These are phyloP conservation scores for Hymenoscyphus infarciens DNA, from an alignment of 2,329 filamentous ascomycete species.

Conservation along the genomic window DNA sequence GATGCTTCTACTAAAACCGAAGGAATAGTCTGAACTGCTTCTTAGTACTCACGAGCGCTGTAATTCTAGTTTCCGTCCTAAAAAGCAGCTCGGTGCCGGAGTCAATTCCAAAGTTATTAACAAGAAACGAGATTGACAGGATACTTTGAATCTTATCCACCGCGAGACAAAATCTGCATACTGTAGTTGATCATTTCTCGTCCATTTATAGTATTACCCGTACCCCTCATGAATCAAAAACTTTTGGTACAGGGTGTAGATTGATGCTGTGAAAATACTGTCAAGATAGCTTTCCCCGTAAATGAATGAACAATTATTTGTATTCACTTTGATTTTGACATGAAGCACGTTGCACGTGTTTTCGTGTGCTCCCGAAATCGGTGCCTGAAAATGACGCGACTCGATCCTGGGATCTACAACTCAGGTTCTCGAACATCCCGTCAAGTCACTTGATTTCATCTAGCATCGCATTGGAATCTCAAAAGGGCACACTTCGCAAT, in stretches of 20 bases:
- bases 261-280: background rate
- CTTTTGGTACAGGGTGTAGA: background rate
- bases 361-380: background rate
- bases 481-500: conserved; percentile 20
- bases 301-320: too few species aligned
- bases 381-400: background rate
- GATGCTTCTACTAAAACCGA: conserved; percentile 2
- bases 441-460: background rate
- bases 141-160: background rate
- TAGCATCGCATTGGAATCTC: conserved; percentile 24
- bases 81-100: conserved; percentile 6
- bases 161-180: background rate
- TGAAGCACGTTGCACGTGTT: background rate
- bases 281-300: background rate
- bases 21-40: background rate
- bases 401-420: background rate
- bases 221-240: background rate
- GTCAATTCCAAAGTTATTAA: conserved; percentile 2
- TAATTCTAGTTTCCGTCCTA: conserved; percentile 15
- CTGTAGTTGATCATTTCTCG: background rate
- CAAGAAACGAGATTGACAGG: conserved; percentile 8
- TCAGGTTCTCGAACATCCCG: too few species aligned
- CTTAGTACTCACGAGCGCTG: conserved; percentile 9
- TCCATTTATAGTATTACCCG: background rate
- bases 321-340: background rate